Percentiles rank a stretch among this genome's conserved stretches.
These are phyloP conservation scores for Orbilia blumenaviensis DNA, from an alignment of 2,329 filamentous ascomycete genomes.

Conservation along the genomic window DNA sequence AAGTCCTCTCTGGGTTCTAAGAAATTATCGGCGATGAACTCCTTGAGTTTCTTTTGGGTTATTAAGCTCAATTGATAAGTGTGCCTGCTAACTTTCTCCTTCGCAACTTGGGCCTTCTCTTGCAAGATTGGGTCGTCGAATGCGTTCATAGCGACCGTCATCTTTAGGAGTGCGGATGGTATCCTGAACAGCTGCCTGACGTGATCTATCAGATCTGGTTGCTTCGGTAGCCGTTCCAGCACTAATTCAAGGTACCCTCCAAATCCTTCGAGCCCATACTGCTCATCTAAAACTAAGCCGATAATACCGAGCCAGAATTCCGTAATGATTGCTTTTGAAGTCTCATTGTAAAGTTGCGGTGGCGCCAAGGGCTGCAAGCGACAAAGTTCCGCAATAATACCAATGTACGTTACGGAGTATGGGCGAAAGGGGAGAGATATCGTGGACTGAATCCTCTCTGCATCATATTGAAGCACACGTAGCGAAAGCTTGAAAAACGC, in stretches of 20 bases:
- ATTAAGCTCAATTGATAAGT: conserved; percentile 50
- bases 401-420: conserved; percentile 17
- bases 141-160: conserved; percentile 38
- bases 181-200: conserved; percentile 26
- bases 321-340: conserved; percentile 21
- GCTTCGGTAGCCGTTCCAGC: conserved; percentile 53
- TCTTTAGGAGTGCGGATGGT: conserved; percentile 28
- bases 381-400: conserved; percentile 18
- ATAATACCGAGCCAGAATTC: conserved; percentile 46
- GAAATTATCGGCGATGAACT: conserved; percentile 44
- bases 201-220: conserved; percentile 53
- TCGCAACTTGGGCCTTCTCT: conserved; percentile 41
- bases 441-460: conserved; percentile 1
- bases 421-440: conserved; percentile 3
- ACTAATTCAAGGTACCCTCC: conserved; percentile 52
- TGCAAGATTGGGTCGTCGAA: conserved; percentile 49
- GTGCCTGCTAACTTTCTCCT: conserved; percentile 44
- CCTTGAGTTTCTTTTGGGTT: conserved; percentile 52
- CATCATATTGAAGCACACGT: conserved; percentile 36
- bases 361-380: conserved; percentile 35
- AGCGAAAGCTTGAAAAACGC: conserved; percentile 38
- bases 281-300: conserved; percentile 52
- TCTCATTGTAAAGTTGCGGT: conserved; percentile 33
- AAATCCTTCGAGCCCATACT: conserved; percentile 52
- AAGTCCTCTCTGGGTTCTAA: conserved; percentile 48